Evolutionary conservation across 2,329 filamentous ascomycete species (phyloP).

Genomic region (Colletotrichum sp.): DNA sequence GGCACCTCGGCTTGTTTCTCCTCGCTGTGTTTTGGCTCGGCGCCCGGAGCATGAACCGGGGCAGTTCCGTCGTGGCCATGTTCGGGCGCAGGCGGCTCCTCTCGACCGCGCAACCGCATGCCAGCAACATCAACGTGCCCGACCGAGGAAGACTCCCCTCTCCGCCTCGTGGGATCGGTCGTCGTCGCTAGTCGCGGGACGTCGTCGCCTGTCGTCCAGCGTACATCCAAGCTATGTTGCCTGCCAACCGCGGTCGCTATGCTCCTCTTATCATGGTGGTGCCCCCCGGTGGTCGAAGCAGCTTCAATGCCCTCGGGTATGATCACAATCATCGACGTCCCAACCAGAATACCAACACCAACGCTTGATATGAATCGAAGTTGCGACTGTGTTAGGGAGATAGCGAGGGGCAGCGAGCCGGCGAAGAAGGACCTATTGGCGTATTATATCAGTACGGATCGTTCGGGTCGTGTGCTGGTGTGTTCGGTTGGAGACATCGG

Average conservation of each 20-base stretch:
- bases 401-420: conserved; percentile 87
- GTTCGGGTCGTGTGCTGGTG: background rate
- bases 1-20: conserved; percentile 53
- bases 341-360: conserved; percentile 92
- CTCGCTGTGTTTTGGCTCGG: conserved; percentile 34
- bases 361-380: conserved; percentile 89
- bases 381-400: conserved; percentile 85
- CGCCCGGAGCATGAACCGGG: conserved; percentile 31
- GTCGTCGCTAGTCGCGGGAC: background rate
- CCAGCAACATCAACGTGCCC: background rate
- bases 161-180: background rate
- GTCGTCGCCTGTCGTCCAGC: background rate
- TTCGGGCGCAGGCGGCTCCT: background rate
- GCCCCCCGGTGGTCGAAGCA: conserved; percentile 65
- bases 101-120: background rate
- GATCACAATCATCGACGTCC: conserved; percentile 94
- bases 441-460: conserved; percentile 4
- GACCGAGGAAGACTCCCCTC: background rate
- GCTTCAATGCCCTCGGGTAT: conserved; percentile 97
- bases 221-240: background rate
- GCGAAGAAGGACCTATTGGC: conserved; percentile 83
- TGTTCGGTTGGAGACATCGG: conserved; percentile 14
- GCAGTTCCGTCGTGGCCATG: conserved; percentile 26
- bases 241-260: background rate
- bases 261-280: conserved; percentile 12